phyloP scores from a whole-genome alignment of 2,329 filamentous ascomycete species.

The Fusarium pininemorale region DNA sequence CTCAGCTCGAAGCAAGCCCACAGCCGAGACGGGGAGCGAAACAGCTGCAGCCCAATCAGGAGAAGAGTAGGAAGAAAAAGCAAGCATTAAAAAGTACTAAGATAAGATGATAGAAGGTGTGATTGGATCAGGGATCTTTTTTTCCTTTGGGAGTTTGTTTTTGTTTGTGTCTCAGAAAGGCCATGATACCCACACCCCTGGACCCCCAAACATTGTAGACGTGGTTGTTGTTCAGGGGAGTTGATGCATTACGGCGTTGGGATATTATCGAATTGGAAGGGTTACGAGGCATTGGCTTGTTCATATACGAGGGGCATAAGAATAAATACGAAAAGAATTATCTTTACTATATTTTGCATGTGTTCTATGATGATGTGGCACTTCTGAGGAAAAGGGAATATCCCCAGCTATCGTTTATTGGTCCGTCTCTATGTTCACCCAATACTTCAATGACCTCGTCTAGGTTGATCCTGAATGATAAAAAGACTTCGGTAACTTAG shows the following conservation, averaged over 20 bases:
- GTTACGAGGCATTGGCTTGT: background rate
- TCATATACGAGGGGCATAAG: slow-evolving; percentile 1
- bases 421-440: too few relatives aligned
- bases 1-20: slow-evolving; percentile 25
- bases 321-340: background rate
- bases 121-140: slow-evolving; percentile 22
- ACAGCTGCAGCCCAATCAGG: slow-evolving; percentile 31
- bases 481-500: too few relatives aligned
- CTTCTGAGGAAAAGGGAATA: background rate
- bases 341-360: background rate
- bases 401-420: background rate
- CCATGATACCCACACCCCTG: slow-evolving; percentile 44
- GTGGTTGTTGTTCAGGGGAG: slow-evolving; percentile 12
- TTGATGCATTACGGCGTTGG: slow-evolving; percentile 37
- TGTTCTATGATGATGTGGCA: background rate
- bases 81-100: background rate
- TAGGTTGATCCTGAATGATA: too few relatives aligned
- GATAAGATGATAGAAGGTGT: slow-evolving; percentile 27
- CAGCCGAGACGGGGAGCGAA: slow-evolving; percentile 17
- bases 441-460: background rate
- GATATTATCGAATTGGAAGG: slow-evolving; percentile 19
- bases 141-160: slow-evolving; percentile 21
- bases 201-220: slow-evolving; percentile 1
- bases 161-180: slow-evolving; percentile 36
- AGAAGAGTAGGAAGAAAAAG: slow-evolving; percentile 18